A percentile compares a stretch with the other conserved stretches of the same genome.
Conservation (phyloP, 768 basidiomycete genomes). For the Jaapia argillacea region DNA sequence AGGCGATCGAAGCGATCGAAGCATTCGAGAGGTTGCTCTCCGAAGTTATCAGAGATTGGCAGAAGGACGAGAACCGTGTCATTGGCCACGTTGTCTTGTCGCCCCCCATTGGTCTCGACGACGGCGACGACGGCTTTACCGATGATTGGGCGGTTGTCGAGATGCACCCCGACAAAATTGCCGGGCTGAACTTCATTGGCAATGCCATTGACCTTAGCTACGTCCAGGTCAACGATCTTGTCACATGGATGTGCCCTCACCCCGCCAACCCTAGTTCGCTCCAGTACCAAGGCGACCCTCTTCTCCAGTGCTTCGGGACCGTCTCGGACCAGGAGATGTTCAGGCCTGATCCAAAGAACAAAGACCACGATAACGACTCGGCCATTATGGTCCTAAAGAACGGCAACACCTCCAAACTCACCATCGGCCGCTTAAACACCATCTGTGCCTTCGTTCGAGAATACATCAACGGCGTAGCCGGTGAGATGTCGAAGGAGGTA, state of each 20-base stretch:
- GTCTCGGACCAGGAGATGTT: constrained; percentile 11
- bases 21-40: too few species aligned
- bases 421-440: constrained; percentile 7
- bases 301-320: constrained; percentile 8
- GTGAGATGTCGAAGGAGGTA: too few species aligned
- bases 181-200: constrained; percentile 11
- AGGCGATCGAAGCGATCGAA: too few species aligned
- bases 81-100: too few species aligned
- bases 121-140: too few species aligned
- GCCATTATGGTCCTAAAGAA: constrained; percentile 11
- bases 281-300: constrained; percentile 13
- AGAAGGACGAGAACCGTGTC: too few species aligned
- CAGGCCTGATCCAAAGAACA: constrained; percentile 7
- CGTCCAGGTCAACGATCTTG: constrained; percentile 7
- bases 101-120: too few species aligned
- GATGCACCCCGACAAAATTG: constrained; percentile 14
- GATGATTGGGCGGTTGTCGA: constrained; percentile 19
- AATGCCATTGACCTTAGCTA: constrained; percentile 14
- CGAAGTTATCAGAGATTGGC: too few species aligned
- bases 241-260: constrained; percentile 9
- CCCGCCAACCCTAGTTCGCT: constrained; percentile 8
- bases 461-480: too few species aligned
- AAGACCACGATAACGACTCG: constrained; percentile 6
- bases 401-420: constrained; percentile 7
- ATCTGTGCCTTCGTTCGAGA: constrained; percentile 10